Conservation (phyloP, 2,329 filamentous ascomycete genomes). For the Aspergillus caelatus region DNA sequence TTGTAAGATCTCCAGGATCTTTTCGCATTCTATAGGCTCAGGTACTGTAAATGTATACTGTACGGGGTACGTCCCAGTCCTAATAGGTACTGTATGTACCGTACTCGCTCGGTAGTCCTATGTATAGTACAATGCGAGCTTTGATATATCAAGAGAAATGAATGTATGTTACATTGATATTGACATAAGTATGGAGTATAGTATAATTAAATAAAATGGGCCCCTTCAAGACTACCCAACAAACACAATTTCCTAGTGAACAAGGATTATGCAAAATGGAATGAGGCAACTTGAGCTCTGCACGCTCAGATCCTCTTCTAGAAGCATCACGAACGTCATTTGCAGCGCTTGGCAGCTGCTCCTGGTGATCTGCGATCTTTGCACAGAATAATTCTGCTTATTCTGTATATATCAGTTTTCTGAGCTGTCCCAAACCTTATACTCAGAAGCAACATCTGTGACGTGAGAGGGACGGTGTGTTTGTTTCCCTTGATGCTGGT, state of each 20-base stretch:
- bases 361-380: background rate
- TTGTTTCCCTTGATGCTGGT: background rate
- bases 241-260: background rate
- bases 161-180: background rate
- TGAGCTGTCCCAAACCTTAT: background rate
- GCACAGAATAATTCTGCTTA: background rate
- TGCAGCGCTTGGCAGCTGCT: background rate
- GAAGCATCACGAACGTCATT: slow-evolving; percentile 15
- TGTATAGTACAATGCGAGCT: background rate
- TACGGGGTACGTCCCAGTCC: background rate
- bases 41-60: background rate
- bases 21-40: background rate
- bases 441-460: background rate
- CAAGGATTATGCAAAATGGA: slow-evolving; percentile 6
- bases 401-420: background rate
- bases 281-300: background rate
- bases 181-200: background rate
- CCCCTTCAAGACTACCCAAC: no score
- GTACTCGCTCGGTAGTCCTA: background rate
- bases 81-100: background rate
- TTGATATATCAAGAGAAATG: background rate
- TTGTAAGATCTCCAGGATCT: background rate
- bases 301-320: slow-evolving; percentile 16
- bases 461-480: background rate
- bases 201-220: no score